phyloP scores from a whole-genome alignment of 176 grass and related monocot genomes.

The Areca catechu region DNA sequence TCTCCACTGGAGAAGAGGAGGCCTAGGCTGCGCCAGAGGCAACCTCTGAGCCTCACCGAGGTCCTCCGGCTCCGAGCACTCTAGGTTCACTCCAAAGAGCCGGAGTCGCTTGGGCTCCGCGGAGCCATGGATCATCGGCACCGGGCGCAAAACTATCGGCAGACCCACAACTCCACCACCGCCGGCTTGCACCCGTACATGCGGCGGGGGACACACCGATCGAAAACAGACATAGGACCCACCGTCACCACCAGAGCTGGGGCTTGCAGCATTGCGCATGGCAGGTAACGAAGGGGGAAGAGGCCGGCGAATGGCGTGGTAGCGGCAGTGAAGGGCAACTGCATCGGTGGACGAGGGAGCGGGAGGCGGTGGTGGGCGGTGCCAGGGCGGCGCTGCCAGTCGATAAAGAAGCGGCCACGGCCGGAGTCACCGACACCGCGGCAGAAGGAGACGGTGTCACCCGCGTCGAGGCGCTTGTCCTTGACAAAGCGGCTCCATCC shows the following conservation, averaged over 20 bases:
- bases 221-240: no score
- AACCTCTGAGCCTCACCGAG: no score
- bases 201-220: not conserved
- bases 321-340: not conserved
- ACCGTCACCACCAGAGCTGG: no score
- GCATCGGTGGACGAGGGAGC: not conserved
- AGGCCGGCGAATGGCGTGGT: not conserved
- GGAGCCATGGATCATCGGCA: not conserved
- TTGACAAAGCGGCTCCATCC: no score
- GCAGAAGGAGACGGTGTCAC: no score
- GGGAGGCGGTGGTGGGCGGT: not conserved
- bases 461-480: no score
- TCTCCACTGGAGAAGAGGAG: no score
- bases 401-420: not conserved
- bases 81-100: constrained; percentile 3
- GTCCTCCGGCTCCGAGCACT: not conserved
- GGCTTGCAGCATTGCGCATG: not conserved
- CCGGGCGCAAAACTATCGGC: not conserved
- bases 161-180: not conserved
- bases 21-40: no score
- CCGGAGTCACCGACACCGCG: not conserved
- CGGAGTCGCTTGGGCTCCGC: not conserved
- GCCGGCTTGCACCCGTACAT: not conserved
- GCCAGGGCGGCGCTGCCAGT: not conserved
- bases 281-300: not conserved